Evolutionary conservation across 768 basidiomycete species (phyloP).

Genomic region (Russula sp.): DNA sequence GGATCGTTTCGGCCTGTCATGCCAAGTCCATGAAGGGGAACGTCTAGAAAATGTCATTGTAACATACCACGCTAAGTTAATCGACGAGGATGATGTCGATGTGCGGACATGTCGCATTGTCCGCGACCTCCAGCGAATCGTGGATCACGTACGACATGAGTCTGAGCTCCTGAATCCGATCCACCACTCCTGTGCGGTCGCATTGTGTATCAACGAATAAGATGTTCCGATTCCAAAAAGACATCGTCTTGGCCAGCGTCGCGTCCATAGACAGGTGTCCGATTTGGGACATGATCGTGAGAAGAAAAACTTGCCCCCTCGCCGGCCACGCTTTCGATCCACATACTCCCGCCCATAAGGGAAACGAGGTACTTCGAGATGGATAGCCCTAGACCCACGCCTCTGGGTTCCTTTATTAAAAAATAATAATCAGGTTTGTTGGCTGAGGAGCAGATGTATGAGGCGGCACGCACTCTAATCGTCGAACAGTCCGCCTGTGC

Average conservation of each 20-base stretch:
- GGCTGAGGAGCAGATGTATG: neutral
- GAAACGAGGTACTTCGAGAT: slow-evolving; percentile 98
- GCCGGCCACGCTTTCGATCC: slow-evolving; percentile 94
- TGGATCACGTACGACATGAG: slow-evolving; percentile 74
- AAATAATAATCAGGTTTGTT: neutral
- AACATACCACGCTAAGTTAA: slow-evolving; percentile 73
- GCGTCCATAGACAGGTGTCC: slow-evolving; percentile 70
- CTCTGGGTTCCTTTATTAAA: slow-evolving; percentile 95
- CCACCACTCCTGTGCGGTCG: slow-evolving; percentile 72
- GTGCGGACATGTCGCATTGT: slow-evolving; percentile 78
- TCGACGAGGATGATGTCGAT: slow-evolving; percentile 97
- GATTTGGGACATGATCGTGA: slow-evolving; percentile 88
- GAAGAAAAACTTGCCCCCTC: slow-evolving; percentile 97
- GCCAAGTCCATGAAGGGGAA: neutral
- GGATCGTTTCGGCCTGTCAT: slow-evolving; percentile 76
- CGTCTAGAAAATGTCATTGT: slow-evolving; percentile 24
- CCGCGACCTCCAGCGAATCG: slow-evolving; percentile 69
- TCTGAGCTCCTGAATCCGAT: slow-evolving; percentile 74
- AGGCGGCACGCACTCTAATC: slow-evolving; percentile 60
- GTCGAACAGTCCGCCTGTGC: slow-evolving; percentile 99
- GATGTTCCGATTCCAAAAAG: slow-evolving; percentile 85
- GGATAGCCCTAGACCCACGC: slow-evolving; percentile 92
- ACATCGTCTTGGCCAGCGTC: slow-evolving; percentile 74
- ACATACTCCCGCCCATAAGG: slow-evolving; percentile 98
- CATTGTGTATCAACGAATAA: slow-evolving; percentile 85